Conservation (phyloP, 2,329 filamentous ascomycete genomes). For the Huntiella decipiens region DNA sequence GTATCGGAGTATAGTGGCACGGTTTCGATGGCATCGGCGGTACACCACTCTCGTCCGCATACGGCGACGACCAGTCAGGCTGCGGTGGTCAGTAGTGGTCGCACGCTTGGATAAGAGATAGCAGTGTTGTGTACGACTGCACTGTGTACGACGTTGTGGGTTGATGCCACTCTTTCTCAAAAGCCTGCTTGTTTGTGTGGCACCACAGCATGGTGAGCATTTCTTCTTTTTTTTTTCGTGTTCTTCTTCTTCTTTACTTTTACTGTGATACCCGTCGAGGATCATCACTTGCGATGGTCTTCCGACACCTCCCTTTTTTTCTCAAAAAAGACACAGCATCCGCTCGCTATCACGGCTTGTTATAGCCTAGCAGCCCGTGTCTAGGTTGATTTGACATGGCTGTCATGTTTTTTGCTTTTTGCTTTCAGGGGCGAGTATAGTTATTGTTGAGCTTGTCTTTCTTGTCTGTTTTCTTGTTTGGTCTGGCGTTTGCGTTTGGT, state of each 20-base stretch:
- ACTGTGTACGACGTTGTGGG: background rate
- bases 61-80: slow-evolving; percentile 20
- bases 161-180: background rate
- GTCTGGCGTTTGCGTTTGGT: slow-evolving; percentile 21
- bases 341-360: background rate
- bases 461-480: slow-evolving; percentile 14
- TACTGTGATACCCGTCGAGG: slow-evolving; percentile 11
- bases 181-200: slow-evolving; percentile 1
- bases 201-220: slow-evolving; percentile 13
- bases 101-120: slow-evolving; percentile 27
- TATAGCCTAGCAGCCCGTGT: background rate
- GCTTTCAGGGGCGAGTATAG: no score
- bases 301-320: slow-evolving; percentile 8
- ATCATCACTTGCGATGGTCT: slow-evolving; percentile 1
- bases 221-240: slow-evolving; percentile 10
- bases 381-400: background rate
- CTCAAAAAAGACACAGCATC: slow-evolving; percentile 9
- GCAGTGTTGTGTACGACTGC: background rate
- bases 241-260: slow-evolving; percentile 5
- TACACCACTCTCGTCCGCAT: slow-evolving; percentile 1
- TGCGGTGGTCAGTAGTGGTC: slow-evolving; percentile 34
- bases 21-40: slow-evolving; percentile 1
- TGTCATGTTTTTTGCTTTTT: background rate
- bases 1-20: background rate
- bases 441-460: background rate